Base-by-base conservation (phyloP, 2,329 filamentous ascomycete species). In the Phaeoacremonium minimum region DNA sequence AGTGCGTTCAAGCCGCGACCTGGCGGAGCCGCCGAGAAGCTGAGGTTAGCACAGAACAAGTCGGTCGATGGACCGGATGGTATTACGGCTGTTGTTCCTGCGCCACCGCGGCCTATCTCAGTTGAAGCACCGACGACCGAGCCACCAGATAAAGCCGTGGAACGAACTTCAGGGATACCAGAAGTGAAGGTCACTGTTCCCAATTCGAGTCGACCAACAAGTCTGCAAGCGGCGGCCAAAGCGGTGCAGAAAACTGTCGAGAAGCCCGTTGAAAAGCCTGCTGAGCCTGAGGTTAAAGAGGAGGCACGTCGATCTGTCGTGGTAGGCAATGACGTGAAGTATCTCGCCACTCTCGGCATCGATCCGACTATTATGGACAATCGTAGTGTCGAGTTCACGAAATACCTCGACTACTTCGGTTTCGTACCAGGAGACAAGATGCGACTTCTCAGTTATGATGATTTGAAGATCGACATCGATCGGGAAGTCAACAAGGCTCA, bases 401-500 rank as follows among this genome's bases (percentile, higher is more conserved):
- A 81, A 44, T 81, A 88, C 61, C 71, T 96, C 20, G 83, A 87
- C 45, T 87, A 94, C 54, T 87, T 95, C 56, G 89, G 89, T 20
- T 96, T 89, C 88, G 81, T 87, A 7, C 76, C 76, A 15, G 87
- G 85, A 32, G 80, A 83, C 33, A 75, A 87, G 45, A 82, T 88
- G 58, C 80, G 86, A 36, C 71, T 80, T 31, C 82, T 84, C 46
- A 85, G 80, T 42, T 80, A 91, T 37, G 87, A 94, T 34, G 80
- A 87, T 35, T 73, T 96, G 55, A 87, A 90, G 62, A 70, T 77
- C 11, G 88, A 95, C 46, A 74, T 96, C 37, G 87, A 91, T 36
- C 80, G 89, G 43, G 90, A 96, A 56, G 77, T 96, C 39, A 88
- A 89, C 46, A 86, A 88, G 47, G 85, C 91, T 3, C 91, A 96